Base-by-base conservation (phyloP, 1,284 basidiomycete genomes). In the Ganoderma multipileum region DNA sequence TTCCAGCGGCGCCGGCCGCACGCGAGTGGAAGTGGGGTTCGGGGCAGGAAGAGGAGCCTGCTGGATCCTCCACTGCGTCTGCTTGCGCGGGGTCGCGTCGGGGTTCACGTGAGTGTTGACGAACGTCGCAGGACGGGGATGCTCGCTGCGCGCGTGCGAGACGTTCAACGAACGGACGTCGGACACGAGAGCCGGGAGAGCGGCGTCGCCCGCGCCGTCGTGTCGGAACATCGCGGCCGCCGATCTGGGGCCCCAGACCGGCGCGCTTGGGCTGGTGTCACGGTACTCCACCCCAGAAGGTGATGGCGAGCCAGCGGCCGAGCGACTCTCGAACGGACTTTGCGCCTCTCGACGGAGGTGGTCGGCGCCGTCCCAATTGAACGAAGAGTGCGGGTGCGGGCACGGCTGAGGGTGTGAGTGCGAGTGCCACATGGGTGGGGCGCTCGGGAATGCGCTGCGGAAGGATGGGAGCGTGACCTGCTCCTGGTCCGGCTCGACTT, bases 111-210 rank as follows among this genome's bases (percentile, higher is more conserved):
- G 20, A 8, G 57, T 18, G 57, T 23, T 12, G 11, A 12, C 57
- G 36, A 33, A 12, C 58, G 44, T 41, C 44, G 18, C 28, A 18
- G 59, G 64, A 23, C 20, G 47, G 33, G 38, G 38, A 39, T 39
- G 38, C 16, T 66, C 47, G 23, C 7, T 50, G 30, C 58, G 58
- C 28, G 36, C 33, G 64, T 38, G 50, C 47, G 59, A 61, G 28
- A 66, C 38, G 41, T 59, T 52, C 44, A 23, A 3, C n/a, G 65
- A 62, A 30, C 65, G 65, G 38, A 66, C n/a, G 52, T 66, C 65
- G 36, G 65, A 66, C 8, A 52, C 52, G 52, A 20, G n/a, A 18
- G 20, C 36, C 16, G 52, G 60, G 23, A 57, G 18, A 23, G 23
- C 12, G 59, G 39, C 59, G 47, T 61, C 59, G 33, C 58, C 26